Evolutionary conservation across 345 rosid genomes (phyloP), one percentile per base, ranked within the genome.

Genomic region (Populus nigra): DNA sequence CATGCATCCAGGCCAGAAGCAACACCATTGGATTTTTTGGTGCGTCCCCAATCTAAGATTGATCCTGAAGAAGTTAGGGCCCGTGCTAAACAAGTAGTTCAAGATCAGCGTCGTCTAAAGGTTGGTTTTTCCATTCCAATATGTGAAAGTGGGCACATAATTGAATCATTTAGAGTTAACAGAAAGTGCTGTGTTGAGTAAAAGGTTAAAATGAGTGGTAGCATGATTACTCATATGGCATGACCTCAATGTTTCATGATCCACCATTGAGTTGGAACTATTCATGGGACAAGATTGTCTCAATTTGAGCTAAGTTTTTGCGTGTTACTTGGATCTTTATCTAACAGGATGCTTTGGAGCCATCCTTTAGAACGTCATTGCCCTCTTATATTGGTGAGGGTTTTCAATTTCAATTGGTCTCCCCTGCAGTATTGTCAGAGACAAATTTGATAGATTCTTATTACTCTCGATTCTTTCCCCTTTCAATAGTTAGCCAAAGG

Each of bases 21-120:
- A 70, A 89, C 99, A 23, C 94, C 97, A 20, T 77, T 96, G 88
- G 99, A 96, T 85, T 96, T 91, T 80, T 22, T 90, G 35, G 90
- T 93, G 79, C 99, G 99, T 59, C 99, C 98, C 67, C 98, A 92
- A 74, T 96, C 99, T 65, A 96, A 96, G 89, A 83, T 96, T 85
- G 99, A 96, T 71, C 96, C 94, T 0, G 98, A 96, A 3, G 92
- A 89, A 85, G 68, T 92, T 59, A 89, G 94, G 82, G 94, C 94
- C 47, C 97, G 99, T 72, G 90, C 92, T 5, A 96, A 92, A 83
- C 92, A 90, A 86, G 90, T 83, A 66, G 81, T 88, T 12, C 97
- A 90, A 78, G 99, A 96, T 86, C 97, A 91, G 84, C 98, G 98
- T 49, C 94, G 98, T n/a, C 45, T 86, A 63, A 93, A 96, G 97